Conservation (phyloP, 116 monocot genomes). For the Papilionanthe hybrid region DNA sequence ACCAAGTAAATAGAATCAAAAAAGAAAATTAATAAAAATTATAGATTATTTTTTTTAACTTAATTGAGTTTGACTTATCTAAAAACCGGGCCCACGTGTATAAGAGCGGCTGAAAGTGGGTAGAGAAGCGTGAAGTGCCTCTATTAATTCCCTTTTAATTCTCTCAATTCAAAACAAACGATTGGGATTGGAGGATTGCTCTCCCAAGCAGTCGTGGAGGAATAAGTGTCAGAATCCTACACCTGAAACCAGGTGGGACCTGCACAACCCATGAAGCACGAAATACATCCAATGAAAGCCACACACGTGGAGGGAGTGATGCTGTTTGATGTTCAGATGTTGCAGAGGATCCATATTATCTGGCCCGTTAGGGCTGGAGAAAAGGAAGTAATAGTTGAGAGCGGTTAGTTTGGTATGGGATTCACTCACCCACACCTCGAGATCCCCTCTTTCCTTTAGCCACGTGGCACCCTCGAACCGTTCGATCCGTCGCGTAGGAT, state of each 20-base stretch:
- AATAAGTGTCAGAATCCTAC: neutral
- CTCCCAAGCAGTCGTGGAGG: too few species aligned
- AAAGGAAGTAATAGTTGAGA: neutral
- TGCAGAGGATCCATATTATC: neutral
- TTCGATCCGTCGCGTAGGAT: constrained; percentile 15
- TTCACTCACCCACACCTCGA: neutral
- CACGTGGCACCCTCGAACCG: constrained; percentile 10
- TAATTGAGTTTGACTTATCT: too few species aligned
- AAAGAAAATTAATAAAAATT: too few species aligned
- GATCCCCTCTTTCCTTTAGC: constrained; percentile 1
- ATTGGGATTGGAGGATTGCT: neutral
- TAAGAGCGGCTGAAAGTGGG: too few species aligned
- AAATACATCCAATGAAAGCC: neutral
- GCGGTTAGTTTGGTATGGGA: constrained; percentile 5
- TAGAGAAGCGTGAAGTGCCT: too few species aligned
- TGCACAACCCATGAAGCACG: neutral
- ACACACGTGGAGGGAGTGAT: neutral
- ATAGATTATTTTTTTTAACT: too few species aligned
- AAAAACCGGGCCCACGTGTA: too few species aligned
- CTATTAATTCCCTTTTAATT: neutral
- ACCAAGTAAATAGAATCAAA: too few species aligned
- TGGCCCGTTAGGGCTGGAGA: neutral
- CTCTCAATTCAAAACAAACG: neutral
- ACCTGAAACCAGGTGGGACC: neutral
- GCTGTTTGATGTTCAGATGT: neutral